Percentiles rank a stretch among this genome's conserved stretches.
Conservation (phyloP, 1,139 yeast genomes). For the Suhomyces coccinellae region DNA sequence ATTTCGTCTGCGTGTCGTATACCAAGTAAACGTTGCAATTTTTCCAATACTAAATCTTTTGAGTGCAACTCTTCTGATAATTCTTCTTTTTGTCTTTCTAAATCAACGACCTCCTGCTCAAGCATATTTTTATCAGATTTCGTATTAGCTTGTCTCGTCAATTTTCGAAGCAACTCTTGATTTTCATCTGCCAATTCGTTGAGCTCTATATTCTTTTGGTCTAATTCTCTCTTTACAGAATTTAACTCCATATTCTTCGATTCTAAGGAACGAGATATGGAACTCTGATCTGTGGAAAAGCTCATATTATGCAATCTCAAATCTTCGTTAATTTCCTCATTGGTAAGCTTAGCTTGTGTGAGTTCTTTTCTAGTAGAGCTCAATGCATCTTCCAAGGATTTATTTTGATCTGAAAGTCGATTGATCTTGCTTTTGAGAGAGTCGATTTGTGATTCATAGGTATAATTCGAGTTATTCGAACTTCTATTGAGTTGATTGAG, state of each 20-base stretch:
- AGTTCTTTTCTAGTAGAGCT: constrained; percentile 6
- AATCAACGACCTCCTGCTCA: background rate
- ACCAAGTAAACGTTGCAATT: constrained; percentile 11
- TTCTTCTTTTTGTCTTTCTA: constrained; percentile 5
- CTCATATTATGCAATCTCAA: background rate
- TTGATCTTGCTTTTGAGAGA: constrained; percentile 11
- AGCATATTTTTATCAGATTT: background rate
- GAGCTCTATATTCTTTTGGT: constrained; percentile 3
- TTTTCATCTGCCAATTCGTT: constrained; percentile 12
- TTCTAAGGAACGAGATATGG: constrained; percentile 3
- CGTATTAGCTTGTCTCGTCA: constrained; percentile 5
- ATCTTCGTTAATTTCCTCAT: constrained; percentile 4
- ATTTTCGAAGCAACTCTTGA: constrained; percentile 10
- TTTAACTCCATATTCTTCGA: background rate
- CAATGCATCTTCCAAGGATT: constrained; percentile 8
- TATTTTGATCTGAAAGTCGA: constrained; percentile 9
- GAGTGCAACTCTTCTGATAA: constrained; percentile 1
- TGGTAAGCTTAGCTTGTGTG: constrained; percentile 1
- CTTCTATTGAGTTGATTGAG: constrained; percentile 10
- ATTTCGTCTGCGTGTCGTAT: constrained; percentile 8
- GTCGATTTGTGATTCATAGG: constrained; percentile 13
- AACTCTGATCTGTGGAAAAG: background rate
- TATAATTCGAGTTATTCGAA: constrained; percentile 7
- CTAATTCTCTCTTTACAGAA: constrained; percentile 1
- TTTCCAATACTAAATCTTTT: constrained; percentile 4